Conservation (phyloP, 495 filamentous ascomycete species). For the Cercophora samala region DNA sequence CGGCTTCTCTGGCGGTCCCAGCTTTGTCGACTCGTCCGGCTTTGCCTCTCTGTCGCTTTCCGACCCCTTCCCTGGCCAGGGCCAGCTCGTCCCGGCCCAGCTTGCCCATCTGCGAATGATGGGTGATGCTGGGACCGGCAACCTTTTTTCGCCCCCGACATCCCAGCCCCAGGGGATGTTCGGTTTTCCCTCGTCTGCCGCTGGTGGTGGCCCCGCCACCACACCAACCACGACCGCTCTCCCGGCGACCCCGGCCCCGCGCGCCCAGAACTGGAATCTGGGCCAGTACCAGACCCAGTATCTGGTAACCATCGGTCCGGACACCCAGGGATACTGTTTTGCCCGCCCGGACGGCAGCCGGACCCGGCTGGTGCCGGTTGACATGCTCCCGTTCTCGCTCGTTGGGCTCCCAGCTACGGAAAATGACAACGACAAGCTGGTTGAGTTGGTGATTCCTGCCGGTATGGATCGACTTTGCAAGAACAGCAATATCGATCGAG, state of each 20-base stretch:
- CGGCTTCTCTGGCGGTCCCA: neutral
- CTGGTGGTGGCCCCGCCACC: neutral
- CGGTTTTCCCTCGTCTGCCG: neutral
- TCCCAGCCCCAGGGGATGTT: neutral
- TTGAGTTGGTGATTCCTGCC: conserved; percentile 41
- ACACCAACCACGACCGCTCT: neutral
- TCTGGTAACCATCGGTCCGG: conserved; percentile 3
- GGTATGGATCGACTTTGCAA: conserved; percentile 35
- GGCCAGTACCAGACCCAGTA: neutral
- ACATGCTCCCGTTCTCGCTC: conserved; percentile 54
- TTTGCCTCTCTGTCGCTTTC: neutral
- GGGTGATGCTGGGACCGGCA: no score
- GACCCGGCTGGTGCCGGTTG: conserved; percentile 62
- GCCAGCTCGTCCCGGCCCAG: neutral
- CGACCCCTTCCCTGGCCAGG: neutral
- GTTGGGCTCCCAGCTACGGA: conserved; percentile 34
- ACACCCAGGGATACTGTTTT: conserved; percentile 47
- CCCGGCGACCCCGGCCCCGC: neutral
- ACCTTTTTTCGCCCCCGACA: neutral
- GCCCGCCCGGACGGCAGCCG: conserved; percentile 55
- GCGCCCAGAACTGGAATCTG: neutral
- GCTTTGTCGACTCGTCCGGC: neutral
- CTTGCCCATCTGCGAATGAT: neutral
- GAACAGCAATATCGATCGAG: conserved; percentile 32
- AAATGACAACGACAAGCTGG: conserved; percentile 34